Conservation (phyloP, 768 basidiomycete genomes). For the Tylopilus sp. region DNA sequence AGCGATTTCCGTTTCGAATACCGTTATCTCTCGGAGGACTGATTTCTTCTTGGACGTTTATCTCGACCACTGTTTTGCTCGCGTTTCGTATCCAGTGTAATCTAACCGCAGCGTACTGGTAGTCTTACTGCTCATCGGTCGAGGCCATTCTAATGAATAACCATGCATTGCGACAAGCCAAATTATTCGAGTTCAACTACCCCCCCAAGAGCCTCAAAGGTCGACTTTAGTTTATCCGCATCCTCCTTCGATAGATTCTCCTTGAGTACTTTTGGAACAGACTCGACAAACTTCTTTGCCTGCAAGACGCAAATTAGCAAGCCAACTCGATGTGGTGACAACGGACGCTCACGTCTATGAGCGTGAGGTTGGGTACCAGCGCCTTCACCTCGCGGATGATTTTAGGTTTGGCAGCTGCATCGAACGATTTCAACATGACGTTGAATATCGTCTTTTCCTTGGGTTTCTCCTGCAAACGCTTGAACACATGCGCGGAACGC, state of each 20-base stretch:
- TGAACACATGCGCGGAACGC: background rate
- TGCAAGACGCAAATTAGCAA: conserved; percentile 30
- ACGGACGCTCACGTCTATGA: conserved; percentile 80
- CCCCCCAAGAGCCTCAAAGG: conserved; percentile 87
- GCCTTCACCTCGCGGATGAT: conserved; percentile 98
- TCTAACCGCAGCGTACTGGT: conserved; percentile 23
- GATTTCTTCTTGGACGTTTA: background rate
- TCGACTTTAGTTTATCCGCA: conserved; percentile 91
- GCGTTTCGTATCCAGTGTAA: conserved; percentile 22
- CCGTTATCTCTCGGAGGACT: conserved; percentile 88
- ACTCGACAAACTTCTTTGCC: conserved; percentile 99
- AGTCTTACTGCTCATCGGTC: conserved; percentile 14
- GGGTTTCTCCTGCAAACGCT: conserved; percentile 70
- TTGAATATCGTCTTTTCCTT: conserved; percentile 99
- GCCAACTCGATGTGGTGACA: background rate
- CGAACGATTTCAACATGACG: conserved; percentile 92
- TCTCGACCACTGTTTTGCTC: conserved; percentile 10
- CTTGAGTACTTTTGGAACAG: conserved; percentile 87
- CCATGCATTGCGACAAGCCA: conserved; percentile 9
- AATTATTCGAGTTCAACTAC: conserved; percentile 79
- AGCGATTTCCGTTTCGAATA: conserved; percentile 97
- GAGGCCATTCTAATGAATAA: conserved; percentile 15
- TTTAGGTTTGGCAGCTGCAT: conserved; percentile 89
- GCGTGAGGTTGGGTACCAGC: conserved; percentile 89
- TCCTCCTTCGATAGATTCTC: conserved; percentile 96